A percentile compares a stretch with the other conserved stretches of the same genome.
Evolutionary conservation across 495 filamentous ascomycete genomes (phyloP).

Genomic region (Neurospora sp.): DNA sequence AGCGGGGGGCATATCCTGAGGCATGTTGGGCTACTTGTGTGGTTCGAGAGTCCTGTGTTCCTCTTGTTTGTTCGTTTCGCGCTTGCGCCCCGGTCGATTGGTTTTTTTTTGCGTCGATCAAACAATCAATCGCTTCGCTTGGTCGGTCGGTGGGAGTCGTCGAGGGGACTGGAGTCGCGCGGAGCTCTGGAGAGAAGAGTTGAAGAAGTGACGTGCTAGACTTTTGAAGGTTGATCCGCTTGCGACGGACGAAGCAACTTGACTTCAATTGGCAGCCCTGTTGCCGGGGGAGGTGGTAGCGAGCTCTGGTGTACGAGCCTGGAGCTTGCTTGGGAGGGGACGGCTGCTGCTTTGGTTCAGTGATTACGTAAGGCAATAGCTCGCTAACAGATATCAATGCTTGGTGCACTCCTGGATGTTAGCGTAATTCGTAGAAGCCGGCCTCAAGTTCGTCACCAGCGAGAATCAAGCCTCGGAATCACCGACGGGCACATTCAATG

Average conservation of each 20-base stretch:
- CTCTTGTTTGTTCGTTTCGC: neutral
- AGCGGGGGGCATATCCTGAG: slow-evolving; percentile 83
- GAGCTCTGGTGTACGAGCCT: neutral
- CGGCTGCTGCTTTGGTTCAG: neutral
- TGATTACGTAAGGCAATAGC: neutral
- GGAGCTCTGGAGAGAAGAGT: neutral
- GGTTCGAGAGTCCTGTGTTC: slow-evolving; percentile 2
- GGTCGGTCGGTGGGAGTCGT: neutral
- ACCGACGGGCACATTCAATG: neutral
- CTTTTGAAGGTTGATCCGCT: neutral
- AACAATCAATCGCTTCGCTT: neutral
- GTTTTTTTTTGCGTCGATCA: neutral
- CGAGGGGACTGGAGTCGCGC: neutral
- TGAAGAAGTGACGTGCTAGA: neutral
- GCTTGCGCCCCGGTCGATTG: neutral
- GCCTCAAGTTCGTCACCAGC: neutral
- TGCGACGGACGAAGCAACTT: neutral
- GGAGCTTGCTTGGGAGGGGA: neutral
- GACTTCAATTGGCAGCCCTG: neutral
- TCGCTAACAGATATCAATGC: neutral
- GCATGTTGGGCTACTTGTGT: slow-evolving; percentile 38
- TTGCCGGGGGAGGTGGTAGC: neutral
- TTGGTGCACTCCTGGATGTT: neutral
- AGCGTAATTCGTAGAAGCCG: neutral
- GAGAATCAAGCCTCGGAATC: neutral